A percentile compares a stretch with the other conserved stretches of the same genome.
These are phyloP conservation scores for Cytospora chrysosperma DNA, from an alignment of 2,329 filamentous ascomycete genomes.

Conservation along the genomic window DNA sequence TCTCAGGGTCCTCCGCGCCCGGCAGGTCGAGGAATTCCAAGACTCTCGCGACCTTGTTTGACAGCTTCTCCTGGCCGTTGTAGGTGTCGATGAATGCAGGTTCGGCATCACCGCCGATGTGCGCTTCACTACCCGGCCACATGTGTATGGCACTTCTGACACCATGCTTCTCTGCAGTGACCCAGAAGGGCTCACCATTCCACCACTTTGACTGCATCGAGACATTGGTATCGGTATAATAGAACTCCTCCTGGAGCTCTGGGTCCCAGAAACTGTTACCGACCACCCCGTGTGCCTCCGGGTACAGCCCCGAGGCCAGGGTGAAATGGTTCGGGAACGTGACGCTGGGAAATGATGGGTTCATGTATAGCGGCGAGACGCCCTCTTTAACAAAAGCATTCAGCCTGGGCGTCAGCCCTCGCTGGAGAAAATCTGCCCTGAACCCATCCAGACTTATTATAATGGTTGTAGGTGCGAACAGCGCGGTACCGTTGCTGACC, in stretches of 20 bases:
- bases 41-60: conserved; percentile 75
- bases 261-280: conserved; percentile 96
- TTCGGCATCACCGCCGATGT: conserved; percentile 67
- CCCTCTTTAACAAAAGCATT: conserved; percentile 77
- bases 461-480: conserved; percentile 89
- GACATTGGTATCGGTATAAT: conserved; percentile 73
- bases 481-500: conserved; percentile 78
- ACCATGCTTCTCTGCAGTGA: conserved; percentile 81
- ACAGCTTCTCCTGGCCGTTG: conserved; percentile 72
- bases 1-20: conserved; percentile 60
- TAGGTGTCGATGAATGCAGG: conserved; percentile 82
- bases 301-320: conserved; percentile 85
- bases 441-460: conserved; percentile 95
- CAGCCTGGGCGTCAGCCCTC: conserved; percentile 79
- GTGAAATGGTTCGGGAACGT: conserved; percentile 98
- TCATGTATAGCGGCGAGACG: conserved; percentile 89
- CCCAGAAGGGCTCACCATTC: conserved; percentile 92
- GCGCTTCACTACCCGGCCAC: conserved; percentile 96
- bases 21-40: conserved; percentile 83
- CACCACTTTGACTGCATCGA: conserved; percentile 91
- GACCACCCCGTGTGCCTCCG: conserved; percentile 89
- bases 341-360: conserved; percentile 90
- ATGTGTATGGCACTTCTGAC: conserved; percentile 86
- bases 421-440: conserved; percentile 85
- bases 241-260: conserved; percentile 73